phyloP scores from a whole-genome alignment of 108 stramenopile genomes.

The Skeletonema potamos region DNA sequence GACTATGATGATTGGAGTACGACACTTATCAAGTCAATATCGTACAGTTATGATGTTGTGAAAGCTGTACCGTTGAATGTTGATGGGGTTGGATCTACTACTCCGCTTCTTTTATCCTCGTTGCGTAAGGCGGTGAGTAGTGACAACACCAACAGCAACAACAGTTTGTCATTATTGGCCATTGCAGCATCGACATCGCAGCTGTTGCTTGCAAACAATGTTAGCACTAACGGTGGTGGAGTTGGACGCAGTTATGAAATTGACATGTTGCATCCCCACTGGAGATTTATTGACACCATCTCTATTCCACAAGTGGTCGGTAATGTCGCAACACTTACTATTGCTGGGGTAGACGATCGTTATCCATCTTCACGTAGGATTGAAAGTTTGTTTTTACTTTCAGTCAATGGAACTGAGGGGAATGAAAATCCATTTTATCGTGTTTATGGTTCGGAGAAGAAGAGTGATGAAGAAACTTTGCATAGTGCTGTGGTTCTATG shows the following conservation, averaged over 20 bases:
- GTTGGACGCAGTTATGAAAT: conserved; percentile 5
- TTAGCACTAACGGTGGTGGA: conserved; percentile 1
- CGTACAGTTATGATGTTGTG: background rate
- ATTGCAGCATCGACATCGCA: conserved; percentile 7
- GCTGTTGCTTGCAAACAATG: conserved; percentile 8
- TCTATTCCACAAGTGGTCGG: background rate
- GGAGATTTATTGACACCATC: conserved; percentile 17
- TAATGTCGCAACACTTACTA: conserved; percentile 1
- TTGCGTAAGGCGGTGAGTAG: background rate
- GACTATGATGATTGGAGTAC: background rate
- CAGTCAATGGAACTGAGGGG: conserved; percentile 16
- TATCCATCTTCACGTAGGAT: conserved; percentile 18
- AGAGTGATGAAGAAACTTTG: conserved; percentile 4
- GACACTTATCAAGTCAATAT: background rate
- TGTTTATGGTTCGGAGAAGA: conserved; percentile 16
- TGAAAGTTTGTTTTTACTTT: conserved; percentile 12
- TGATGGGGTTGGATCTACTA: background rate
- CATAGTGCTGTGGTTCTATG: conserved; percentile 41
- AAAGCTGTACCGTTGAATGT: background rate
- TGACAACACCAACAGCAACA: background rate
- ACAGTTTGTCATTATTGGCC: conserved; percentile 17
- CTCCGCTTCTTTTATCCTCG: conserved; percentile 5
- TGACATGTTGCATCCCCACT: conserved; percentile 28
- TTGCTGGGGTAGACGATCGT: conserved; percentile 29
- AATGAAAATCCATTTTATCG: conserved; percentile 5